A percentile compares a stretch with the other conserved stretches of the same genome.
phyloP scores from a whole-genome alignment of 331 rosid species.

The Arachis monticola region DNA sequence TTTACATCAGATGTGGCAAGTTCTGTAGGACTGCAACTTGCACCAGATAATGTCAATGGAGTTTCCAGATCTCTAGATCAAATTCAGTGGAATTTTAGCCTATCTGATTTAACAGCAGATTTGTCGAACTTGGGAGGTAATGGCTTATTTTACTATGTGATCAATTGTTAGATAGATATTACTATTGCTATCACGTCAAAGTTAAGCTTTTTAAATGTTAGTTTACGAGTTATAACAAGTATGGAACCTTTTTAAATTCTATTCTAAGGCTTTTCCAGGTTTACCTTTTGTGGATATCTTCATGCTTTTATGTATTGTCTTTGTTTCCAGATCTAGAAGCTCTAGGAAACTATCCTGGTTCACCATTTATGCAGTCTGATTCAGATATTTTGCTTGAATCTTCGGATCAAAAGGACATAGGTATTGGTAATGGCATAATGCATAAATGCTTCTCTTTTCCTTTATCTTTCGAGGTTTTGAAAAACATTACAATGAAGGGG shows the following conservation, averaged over 20 bases:
- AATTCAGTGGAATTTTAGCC: constrained; percentile 74
- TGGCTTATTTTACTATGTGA: not conserved
- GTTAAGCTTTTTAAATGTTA: constrained; percentile 2
- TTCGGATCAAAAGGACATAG: constrained; percentile 71
- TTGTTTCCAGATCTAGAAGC: constrained; percentile 79
- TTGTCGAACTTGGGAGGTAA: constrained; percentile 82
- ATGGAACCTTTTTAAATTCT: constrained; percentile 20
- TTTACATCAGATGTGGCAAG: constrained; percentile 71
- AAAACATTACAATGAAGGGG: not conserved
- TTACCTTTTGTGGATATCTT: not conserved
- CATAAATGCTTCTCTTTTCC: not conserved
- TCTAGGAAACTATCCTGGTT: constrained; percentile 73
- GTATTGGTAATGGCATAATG: constrained; percentile 40
- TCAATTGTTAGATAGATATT: not conserved
- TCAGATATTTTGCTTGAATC: constrained; percentile 78
- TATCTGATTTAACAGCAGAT: constrained; percentile 77
- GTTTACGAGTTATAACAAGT: not conserved
- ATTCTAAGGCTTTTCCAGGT: not conserved
- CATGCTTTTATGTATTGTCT: constrained; percentile 22
- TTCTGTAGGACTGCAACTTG: constrained; percentile 76
- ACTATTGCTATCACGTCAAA: not conserved
- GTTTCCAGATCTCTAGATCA: constrained; percentile 71
- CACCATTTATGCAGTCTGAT: constrained; percentile 80
- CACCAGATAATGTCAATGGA: constrained; percentile 67
- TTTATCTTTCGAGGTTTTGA: not conserved